Evolutionary conservation across 257 asterid species (phyloP).

Genomic region (Echium plantagineum): DNA sequence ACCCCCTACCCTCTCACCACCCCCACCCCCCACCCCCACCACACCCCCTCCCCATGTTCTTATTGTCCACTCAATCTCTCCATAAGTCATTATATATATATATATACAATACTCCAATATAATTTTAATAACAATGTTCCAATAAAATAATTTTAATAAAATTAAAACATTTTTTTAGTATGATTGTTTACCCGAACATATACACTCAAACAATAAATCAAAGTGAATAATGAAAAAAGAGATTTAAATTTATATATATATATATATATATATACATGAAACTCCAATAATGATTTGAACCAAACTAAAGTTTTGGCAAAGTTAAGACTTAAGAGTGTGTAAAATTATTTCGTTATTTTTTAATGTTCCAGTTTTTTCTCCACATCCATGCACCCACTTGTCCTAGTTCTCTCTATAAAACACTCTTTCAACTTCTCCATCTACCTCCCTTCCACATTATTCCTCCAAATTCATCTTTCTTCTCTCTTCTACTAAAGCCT

Average conservation of each 20-base stretch:
- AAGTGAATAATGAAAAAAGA: too few species aligned
- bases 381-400: conserved; percentile 16
- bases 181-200: too few species aligned
- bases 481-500: background rate
- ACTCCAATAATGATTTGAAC: too few species aligned
- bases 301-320: too few species aligned
- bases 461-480: background rate
- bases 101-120: too few species aligned
- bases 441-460: background rate
- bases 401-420: conserved; percentile 4
- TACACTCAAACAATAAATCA: too few species aligned
- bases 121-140: too few species aligned
- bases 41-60: background rate
- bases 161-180: too few species aligned
- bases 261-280: too few species aligned
- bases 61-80: background rate
- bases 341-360: background rate
- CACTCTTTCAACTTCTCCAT: conserved; percentile 4
- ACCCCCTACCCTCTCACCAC: conserved; percentile 21
- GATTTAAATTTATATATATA: too few species aligned
- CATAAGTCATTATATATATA: conserved; percentile 2
- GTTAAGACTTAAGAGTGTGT: too few species aligned
- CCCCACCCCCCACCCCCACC: background rate
- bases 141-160: too few species aligned
- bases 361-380: background rate